Percentiles rank a stretch among this genome's conserved stretches.
Conservation (phyloP, 805 yeast genomes). For the Kodamaea kaohsiungensis region DNA sequence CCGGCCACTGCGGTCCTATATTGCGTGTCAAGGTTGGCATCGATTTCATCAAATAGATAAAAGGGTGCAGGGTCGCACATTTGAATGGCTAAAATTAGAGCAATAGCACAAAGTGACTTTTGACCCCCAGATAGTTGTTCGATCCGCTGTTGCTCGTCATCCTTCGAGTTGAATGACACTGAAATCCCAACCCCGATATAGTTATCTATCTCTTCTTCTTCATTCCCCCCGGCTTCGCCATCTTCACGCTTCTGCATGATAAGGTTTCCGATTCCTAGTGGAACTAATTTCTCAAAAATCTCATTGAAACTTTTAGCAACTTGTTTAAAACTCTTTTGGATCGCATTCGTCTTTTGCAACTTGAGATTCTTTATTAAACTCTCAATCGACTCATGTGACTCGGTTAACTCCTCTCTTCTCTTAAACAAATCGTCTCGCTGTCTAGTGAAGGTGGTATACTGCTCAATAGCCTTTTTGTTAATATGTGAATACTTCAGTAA, state of each 20-base stretch:
- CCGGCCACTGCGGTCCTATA: conserved; percentile 86
- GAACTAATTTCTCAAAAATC: conserved; percentile 80
- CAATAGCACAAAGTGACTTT: conserved; percentile 93
- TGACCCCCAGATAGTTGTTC: conserved; percentile 97
- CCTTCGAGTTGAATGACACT: conserved; percentile 85
- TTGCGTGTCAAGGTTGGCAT: conserved; percentile 92
- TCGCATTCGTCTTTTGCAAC: conserved; percentile 79
- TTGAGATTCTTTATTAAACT: conserved; percentile 68
- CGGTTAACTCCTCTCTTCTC: conserved; percentile 68
- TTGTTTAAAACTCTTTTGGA: conserved; percentile 71
- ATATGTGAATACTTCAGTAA: conserved; percentile 71
- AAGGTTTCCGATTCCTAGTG: conserved; percentile 75
- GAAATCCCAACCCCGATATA: conserved; percentile 82
- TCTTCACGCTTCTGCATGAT: conserved; percentile 53
- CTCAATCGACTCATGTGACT: conserved; percentile 72
- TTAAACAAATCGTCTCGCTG: conserved; percentile 67
- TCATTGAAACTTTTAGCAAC: conserved; percentile 73
- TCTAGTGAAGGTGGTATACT: conserved; percentile 67
- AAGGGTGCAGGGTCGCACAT: conserved; percentile 97
- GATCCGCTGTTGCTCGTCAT: conserved; percentile 81
- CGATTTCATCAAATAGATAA: conserved; percentile 93
- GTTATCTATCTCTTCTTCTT: conserved; percentile 45
- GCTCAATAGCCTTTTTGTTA: conserved; percentile 88
- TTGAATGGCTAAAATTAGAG: conserved; percentile 91
- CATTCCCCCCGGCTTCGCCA: conserved; percentile 14